Evolutionary conservation across 805 yeast species (phyloP).

Genomic region (Candida rishiriensis): DNA sequence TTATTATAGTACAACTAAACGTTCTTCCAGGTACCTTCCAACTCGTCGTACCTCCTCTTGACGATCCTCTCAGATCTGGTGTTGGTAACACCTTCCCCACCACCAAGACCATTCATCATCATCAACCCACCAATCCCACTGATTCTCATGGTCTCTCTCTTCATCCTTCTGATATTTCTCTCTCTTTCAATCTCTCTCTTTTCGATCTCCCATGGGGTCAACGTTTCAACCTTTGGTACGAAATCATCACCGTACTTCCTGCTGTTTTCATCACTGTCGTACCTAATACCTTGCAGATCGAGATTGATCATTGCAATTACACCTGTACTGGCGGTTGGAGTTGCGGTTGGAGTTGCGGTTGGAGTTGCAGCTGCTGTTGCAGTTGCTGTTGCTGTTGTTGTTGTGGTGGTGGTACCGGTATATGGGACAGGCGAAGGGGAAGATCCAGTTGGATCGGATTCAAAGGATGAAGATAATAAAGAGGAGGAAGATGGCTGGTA

Average conservation of each 20-base stretch:
- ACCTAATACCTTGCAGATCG: slow-evolving; percentile 48
- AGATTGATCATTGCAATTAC: slow-evolving; percentile 9
- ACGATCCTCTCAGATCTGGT: slow-evolving; percentile 9
- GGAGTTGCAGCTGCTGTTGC: slow-evolving; percentile 1
- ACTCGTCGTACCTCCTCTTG: slow-evolving; percentile 32
- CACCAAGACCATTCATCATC: slow-evolving; percentile 1
- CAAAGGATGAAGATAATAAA: too few species aligned
- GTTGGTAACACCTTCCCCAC: slow-evolving; percentile 8
- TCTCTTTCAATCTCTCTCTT: slow-evolving; percentile 93
- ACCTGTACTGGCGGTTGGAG: background rate
- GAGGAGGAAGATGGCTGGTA: slow-evolving; percentile 26
- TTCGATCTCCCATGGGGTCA: slow-evolving; percentile 91
- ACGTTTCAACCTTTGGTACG: slow-evolving; percentile 82
- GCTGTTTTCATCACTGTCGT: slow-evolving; percentile 40
- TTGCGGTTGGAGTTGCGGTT: background rate
- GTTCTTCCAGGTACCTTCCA: slow-evolving; percentile 32
- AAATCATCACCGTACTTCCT: slow-evolving; percentile 78
- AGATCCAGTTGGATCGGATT: too few species aligned
- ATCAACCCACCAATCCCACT: slow-evolving; percentile 40
- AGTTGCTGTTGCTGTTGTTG: background rate
- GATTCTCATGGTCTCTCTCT: slow-evolving; percentile 82
- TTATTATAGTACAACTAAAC: background rate
- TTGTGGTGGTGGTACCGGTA: slow-evolving; percentile 1
- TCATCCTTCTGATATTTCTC: slow-evolving; percentile 82
- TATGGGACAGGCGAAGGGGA: too few species aligned